Evolutionary conservation across 495 filamentous ascomycete species (phyloP), one percentile per base, ranked within the genome.

Genomic region (Penicillium ochrochloron): DNA sequence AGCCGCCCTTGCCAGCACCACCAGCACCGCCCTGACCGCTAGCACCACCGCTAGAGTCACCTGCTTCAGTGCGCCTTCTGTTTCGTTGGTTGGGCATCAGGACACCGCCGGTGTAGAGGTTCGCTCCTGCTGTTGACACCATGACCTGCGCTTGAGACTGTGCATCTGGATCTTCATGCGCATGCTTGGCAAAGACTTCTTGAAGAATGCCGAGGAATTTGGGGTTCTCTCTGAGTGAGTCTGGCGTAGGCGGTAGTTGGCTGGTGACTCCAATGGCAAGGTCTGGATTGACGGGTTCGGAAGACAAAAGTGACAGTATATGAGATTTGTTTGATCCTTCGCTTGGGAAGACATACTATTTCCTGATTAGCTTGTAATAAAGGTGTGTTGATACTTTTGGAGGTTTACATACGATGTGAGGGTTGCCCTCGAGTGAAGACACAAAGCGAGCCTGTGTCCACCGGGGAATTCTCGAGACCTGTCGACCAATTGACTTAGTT

Each of bases 11-110:
- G 0, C 92, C 93, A 1, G 83, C 92, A 17, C 92, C 91, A 2
- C 94, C 94, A 29, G 84, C 87, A 34, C 93, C 94, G 27, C 94
- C 94, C 70, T 96, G 92, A 3, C 82, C 84, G 69, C 89, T 95
- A 3, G 92, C 92, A 34, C 89, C 91, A 9, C 92, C 89, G 12
- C 88, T 89, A 1, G 89, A 91, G 62, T 83, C 83, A 53, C 78
- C 84, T 3, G 74, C 78, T 19, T 70, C 68, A 6, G 79, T 78
- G 44, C 79, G 83, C 11, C 73, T 70, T 67, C 67, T 75, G 10
- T 62, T 66, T 0, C 76, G 80, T 56, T 80, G 76, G 23, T 74
- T 72, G 7, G 85, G 78, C 68, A 90, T 84, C 65, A 92, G 83
- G 29, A 84, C 84, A 6, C 89, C 90, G 7, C 87, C 88, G 11